Base-by-base conservation (phyloP, 2,329 filamentous ascomycete species). In the Fusarium sp. region DNA sequence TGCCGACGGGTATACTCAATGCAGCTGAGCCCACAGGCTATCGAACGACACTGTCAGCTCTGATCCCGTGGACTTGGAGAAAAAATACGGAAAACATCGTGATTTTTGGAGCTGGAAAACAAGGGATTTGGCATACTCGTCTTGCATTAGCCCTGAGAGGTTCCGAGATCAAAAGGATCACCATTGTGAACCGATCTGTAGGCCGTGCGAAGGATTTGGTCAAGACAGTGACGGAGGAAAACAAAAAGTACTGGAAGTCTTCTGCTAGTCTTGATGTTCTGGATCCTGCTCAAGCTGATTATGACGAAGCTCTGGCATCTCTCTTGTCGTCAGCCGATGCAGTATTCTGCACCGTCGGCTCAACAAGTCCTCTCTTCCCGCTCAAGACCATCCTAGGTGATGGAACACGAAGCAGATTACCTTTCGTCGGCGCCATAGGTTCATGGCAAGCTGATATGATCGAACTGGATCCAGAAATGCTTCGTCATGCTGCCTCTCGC, bases 41-140 rank as follows among this genome's bases (percentile, higher is more conserved):
- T 80, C 86, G 91, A 38, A 93, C 91, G 0, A 89, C 91, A 0
- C 82, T 93, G 8, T 88, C 88, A 2, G 87, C 88, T n/a, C 87
- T 91, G 56, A 85, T 92, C 75, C 87, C 92, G 28, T 89, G 89
- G 79, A 85, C 88, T 22, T 82, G 74, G 68, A 71, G 79, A 65
- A 36, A 63, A 30, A 41, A 51, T 5, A 75, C 79, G 1, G 60
- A 89, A 74, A 89, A 89, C 22, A 75, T 93, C 4, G 86, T 90
- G 9, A 87, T 93, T 36, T 94, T 94, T 75, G 92, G 92, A 3
- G 91, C 91, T 0, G 92, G 92, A 36, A 90, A 89, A 72, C 91
- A 93, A 81, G 92, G 92, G 2, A 89, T 92, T 77, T 94, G 92
- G 92, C 92, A 93, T 76, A 88, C 92, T 14, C 87, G 90, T 2